Base-by-base conservation (phyloP, 495 filamentous ascomycete genomes). In the Neurospora sp. region DNA sequence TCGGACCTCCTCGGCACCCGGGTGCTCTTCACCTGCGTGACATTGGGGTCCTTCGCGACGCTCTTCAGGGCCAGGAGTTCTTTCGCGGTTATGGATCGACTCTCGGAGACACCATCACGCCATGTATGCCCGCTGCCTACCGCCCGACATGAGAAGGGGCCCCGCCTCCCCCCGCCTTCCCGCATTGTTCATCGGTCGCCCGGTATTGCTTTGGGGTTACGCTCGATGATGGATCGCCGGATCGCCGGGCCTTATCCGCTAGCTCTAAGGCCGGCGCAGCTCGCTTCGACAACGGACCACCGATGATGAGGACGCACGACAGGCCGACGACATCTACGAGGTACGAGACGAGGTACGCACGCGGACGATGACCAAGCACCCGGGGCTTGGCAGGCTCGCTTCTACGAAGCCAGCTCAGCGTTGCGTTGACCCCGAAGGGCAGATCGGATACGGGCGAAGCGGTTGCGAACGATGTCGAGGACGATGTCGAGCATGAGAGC, bases 31-130 rank as follows among this genome's bases (percentile, higher is more conserved):
- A n/a, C n/a, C n/a, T n/a, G n/a, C n/a, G n/a, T n/a, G n/a, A n/a
- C n/a, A n/a, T n/a, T n/a, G n/a, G n/a, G 5, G 5, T 24, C 11
- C 0, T 24, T 13, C 9, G 42, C 1, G 0, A n/a, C 5, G 24
- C 54, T 31, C 5, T 8, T 31, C 48, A 17, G 13, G 13, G 24
- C 2, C 48, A 59, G 24, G 24, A 62, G 5, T 4, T 9, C 54
- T 62, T 59, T 17, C 24, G 3, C 24, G 5, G 24, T 31, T 62
- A 62, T 17, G 21, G 5, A 8, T 3, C 11, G 24, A 17, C 5
- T 8, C 48, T 31, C 48, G 24, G 24, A 28, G 21, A 1, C 21
- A 24, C 21, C 48, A 15, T 54, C 45, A 54, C 21, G 21, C 45
- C 45, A 28, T 54, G 45, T 54, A 54, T 15, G 21, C 10, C 5